Evolutionary conservation across 116 monocot genomes (phyloP).

Genomic region (Dioscorea cayenensis): DNA sequence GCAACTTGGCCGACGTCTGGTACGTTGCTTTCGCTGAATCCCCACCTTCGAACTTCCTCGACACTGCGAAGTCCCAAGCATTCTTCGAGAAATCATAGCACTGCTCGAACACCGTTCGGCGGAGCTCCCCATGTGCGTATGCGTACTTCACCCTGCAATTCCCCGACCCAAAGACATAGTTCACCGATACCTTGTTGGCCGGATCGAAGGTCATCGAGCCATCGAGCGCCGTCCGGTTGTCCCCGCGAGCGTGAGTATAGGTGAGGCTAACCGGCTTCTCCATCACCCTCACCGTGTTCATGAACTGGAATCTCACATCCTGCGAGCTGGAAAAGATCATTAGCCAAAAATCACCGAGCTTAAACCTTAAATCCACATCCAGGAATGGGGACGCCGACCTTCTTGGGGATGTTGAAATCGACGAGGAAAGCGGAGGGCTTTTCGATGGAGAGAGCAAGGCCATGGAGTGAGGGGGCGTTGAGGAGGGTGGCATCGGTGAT

Average conservation of each 20-base stretch:
- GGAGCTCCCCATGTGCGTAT: slow-evolving; percentile 56
- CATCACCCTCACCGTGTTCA: slow-evolving; percentile 55
- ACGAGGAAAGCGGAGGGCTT: slow-evolving; percentile 78
- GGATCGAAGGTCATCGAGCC: slow-evolving; percentile 55
- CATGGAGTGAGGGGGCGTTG: slow-evolving; percentile 40
- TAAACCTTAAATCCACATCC: not conserved
- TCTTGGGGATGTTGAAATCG: slow-evolving; percentile 60
- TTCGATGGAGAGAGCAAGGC: slow-evolving; percentile 52
- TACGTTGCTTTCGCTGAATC: slow-evolving; percentile 62
- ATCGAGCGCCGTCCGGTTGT: slow-evolving; percentile 53
- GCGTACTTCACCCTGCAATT: slow-evolving; percentile 59
- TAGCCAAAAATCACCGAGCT: not conserved
- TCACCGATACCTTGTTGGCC: slow-evolving; percentile 61
- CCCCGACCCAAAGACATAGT: slow-evolving; percentile 36
- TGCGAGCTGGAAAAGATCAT: slow-evolving; percentile 9
- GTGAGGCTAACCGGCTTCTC: slow-evolving; percentile 71
- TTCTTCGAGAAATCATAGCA: slow-evolving; percentile 54
- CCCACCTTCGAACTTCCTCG: slow-evolving; percentile 55
- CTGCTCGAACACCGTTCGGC: slow-evolving; percentile 59
- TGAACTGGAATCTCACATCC: slow-evolving; percentile 91
- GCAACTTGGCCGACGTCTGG: slow-evolving; percentile 44
- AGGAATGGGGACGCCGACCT: slow-evolving; percentile 22
- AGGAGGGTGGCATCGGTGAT: slow-evolving; percentile 63
- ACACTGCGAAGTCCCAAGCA: slow-evolving; percentile 67
- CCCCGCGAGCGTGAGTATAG: slow-evolving; percentile 53